These are phyloP conservation scores for Pichia kluyveri DNA, from an alignment of 805 yeast species.

Conservation along the genomic window DNA sequence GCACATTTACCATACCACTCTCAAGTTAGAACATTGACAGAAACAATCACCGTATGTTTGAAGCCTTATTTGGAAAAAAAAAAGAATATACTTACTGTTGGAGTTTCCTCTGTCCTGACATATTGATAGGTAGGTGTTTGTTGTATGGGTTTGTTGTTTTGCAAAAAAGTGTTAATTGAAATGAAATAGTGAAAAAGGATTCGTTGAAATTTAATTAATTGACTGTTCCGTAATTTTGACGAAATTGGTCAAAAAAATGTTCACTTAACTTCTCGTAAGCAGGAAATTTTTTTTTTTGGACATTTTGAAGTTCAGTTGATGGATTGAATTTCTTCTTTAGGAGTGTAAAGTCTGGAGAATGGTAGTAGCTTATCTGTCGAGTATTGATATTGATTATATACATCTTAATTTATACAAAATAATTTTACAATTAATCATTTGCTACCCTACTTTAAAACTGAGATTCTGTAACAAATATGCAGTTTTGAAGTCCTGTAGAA, in stretches of 20 bases:
- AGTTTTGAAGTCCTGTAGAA: neutral
- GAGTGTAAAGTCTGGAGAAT: too few relatives aligned
- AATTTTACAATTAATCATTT: too few relatives aligned
- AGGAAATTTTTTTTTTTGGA: neutral
- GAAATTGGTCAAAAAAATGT: neutral
- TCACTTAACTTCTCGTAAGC: neutral
- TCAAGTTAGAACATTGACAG: too few relatives aligned
- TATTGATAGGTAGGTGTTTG: slow-evolving; percentile 3
- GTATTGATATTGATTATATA: too few relatives aligned
- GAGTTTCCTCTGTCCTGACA: slow-evolving; percentile 30
- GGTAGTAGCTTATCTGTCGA: too few relatives aligned
- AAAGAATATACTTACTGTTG: slow-evolving; percentile 30
- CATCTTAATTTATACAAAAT: too few relatives aligned
- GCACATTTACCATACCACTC: too few relatives aligned
- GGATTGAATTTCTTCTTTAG: too few relatives aligned
- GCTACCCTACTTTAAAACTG: neutral
- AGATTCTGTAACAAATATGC: neutral
- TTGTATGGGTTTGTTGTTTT: neutral
- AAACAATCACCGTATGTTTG: too few relatives aligned
- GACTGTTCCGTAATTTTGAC: neutral
- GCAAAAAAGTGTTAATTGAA: neutral
- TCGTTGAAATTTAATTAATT: neutral
- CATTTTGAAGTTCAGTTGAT: too few relatives aligned
- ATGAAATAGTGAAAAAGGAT: neutral
- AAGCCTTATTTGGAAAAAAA: too few relatives aligned